phyloP scores from a whole-genome alignment of 1,139 yeast species.

The Yamadazyma mexicana region DNA sequence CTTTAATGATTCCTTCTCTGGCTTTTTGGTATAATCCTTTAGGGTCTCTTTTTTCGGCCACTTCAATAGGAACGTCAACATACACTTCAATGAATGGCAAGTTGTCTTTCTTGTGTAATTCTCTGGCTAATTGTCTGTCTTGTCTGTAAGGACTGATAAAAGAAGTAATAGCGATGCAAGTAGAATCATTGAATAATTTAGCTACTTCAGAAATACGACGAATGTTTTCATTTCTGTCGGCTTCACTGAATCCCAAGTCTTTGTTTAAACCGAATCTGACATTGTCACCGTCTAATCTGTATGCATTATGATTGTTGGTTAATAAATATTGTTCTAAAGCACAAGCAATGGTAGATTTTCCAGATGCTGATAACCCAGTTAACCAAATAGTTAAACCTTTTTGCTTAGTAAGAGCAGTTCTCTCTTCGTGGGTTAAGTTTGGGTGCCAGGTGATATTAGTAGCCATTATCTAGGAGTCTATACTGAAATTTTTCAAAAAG shows the following conservation, averaged over 20 bases:
- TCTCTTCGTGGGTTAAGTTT: slow-evolving; percentile 81
- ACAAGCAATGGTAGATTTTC: slow-evolving; percentile 93
- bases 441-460: slow-evolving; percentile 96
- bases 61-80: slow-evolving; percentile 88
- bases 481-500: too few relatives aligned
- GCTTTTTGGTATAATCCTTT: slow-evolving; percentile 96
- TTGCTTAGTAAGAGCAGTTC: slow-evolving; percentile 70
- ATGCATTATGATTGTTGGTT: slow-evolving; percentile 66
- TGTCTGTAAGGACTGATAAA: slow-evolving; percentile 87
- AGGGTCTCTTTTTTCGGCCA: slow-evolving; percentile 96
- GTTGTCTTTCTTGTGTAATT: slow-evolving; percentile 70
- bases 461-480: slow-evolving; percentile 55
- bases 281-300: slow-evolving; percentile 94
- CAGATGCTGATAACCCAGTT: slow-evolving; percentile 93
- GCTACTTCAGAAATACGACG: slow-evolving; percentile 92
- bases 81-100: slow-evolving; percentile 87
- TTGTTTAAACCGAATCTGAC: slow-evolving; percentile 91
- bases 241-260: slow-evolving; percentile 89
- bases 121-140: slow-evolving; percentile 84
- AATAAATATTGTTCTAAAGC: slow-evolving; percentile 84
- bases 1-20: slow-evolving; percentile 89
- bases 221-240: slow-evolving; percentile 90
- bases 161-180: slow-evolving; percentile 81
- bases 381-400: slow-evolving; percentile 91
- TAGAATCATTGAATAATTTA: slow-evolving; percentile 87